Percentiles rank a stretch among this genome's conserved stretches.
Conservation (phyloP, 2,329 filamentous ascomycete genomes). For the Leptosphaerulina australis region DNA sequence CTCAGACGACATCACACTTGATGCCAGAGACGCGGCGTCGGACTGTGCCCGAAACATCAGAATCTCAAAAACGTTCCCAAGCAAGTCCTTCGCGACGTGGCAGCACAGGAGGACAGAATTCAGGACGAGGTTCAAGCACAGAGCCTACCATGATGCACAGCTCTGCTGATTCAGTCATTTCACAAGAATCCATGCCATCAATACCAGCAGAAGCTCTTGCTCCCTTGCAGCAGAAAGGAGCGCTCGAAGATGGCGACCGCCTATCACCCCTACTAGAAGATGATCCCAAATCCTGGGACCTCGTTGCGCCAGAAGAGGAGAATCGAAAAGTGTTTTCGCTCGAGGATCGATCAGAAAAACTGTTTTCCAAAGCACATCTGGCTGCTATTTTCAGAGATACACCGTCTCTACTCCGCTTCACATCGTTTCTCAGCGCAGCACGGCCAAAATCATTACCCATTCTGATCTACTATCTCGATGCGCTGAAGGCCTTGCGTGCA, state of each 20-base stretch:
- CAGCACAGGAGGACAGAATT: conserved; percentile 15
- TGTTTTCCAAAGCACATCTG: conserved; percentile 71
- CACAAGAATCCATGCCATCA: conserved; percentile 46
- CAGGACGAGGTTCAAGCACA: conserved; percentile 23
- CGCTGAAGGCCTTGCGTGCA: conserved; percentile 72
- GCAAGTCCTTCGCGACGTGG: conserved; percentile 25
- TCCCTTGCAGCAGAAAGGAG: conserved; percentile 53
- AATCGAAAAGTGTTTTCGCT: conserved; percentile 57
- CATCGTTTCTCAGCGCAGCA: conserved; percentile 66
- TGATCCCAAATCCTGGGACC: conserved; percentile 61
- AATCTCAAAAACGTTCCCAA: conserved; percentile 20
- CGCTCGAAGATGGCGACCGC: conserved; percentile 50
- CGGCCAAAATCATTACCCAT: conserved; percentile 68
- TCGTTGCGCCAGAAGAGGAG: conserved; percentile 52
- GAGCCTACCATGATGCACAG: conserved; percentile 37
- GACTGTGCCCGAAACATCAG: conserved; percentile 25
- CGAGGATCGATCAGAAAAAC: conserved; percentile 67
- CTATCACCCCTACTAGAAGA: conserved; percentile 59
- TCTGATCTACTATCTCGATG: conserved; percentile 73
- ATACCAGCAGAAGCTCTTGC: conserved; percentile 43
- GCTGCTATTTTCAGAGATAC: conserved; percentile 69
- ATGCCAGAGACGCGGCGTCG: conserved; percentile 13
- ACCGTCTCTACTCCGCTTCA: conserved; percentile 68
- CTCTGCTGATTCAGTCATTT: conserved; percentile 46
- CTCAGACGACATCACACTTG: conserved; percentile 8